A percentile compares a stretch with the other conserved stretches of the same genome.
Evolutionary conservation across 495 filamentous ascomycete species (phyloP).

Genomic region (Amphirosellinia nigrospora): DNA sequence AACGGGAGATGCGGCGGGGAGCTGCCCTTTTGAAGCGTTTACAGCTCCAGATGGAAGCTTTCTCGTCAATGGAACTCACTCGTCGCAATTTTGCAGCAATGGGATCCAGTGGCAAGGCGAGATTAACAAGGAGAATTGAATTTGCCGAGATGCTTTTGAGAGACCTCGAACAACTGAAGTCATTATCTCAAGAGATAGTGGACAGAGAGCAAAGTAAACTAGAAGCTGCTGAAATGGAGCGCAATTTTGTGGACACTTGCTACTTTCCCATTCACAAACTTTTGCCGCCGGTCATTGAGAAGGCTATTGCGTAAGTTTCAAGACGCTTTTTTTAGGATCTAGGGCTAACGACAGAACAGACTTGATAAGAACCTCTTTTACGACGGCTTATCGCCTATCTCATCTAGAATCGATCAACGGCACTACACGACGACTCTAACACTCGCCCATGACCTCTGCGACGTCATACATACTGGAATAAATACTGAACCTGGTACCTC

Average conservation of each 20-base stretch:
- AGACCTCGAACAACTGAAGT: constrained; percentile 75
- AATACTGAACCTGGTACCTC: constrained; percentile 47
- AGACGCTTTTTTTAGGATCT: not conserved
- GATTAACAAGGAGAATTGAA: constrained; percentile 81
- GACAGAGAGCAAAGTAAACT: constrained; percentile 77
- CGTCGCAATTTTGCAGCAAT: constrained; percentile 89
- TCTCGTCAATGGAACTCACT: constrained; percentile 95
- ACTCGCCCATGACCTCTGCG: constrained; percentile 75
- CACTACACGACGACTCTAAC: constrained; percentile 75
- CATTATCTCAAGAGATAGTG: constrained; percentile 70
- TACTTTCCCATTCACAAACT: constrained; percentile 88
- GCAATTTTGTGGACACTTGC: constrained; percentile 77
- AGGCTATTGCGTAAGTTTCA: constrained; percentile 67
- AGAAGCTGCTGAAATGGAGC: constrained; percentile 74
- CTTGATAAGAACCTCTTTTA: constrained; percentile 79
- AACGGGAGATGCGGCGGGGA: constrained; percentile 88
- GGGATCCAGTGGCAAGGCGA: constrained; percentile 80
- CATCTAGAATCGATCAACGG: constrained; percentile 69
- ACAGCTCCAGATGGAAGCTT: constrained; percentile 92
- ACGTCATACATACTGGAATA: constrained; percentile 71
- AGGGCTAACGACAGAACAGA: constrained; percentile 52
- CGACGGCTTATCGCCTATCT: constrained; percentile 65
- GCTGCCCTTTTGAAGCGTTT: constrained; percentile 90
- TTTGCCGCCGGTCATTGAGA: constrained; percentile 80
- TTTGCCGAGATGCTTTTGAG: constrained; percentile 78